Base-by-base conservation (phyloP, 345 rosid species). In the Psidium friedrichsthalianum region DNA sequence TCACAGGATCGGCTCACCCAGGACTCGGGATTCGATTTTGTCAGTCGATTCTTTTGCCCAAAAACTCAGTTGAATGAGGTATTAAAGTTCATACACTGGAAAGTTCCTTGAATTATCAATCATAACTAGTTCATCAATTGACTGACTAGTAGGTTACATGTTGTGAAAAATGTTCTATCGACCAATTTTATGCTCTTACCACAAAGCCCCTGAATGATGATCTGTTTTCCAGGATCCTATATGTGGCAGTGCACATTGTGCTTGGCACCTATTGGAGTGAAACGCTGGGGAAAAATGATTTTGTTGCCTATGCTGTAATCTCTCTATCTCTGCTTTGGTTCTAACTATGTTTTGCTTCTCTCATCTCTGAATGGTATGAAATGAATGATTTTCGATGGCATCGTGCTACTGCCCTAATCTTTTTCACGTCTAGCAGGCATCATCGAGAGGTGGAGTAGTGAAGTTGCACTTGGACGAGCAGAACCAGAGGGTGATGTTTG, bases 201-300 rank as follows among this genome's bases (percentile, higher is more conserved):
- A n/a, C n/a, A n/a, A n/a, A n/a, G n/a, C n/a, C n/a, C n/a, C n/a
- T 3, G 11, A 32, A 51, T 74, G 11, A 21, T 56, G 11, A 44
- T 51, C 51, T 36, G 51, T 64, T 74, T 44, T 84, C 69, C 90
- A 96, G 99, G 98, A 95, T 89, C 97, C 97, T 76, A 95, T 94
- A 40, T 88, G 92, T 82, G 97, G 99, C 53, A 93, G 95, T 86
- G 98, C 98, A 22, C 93, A 94, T 84, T 95, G 99, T 90, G 91
- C 94, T 51, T 85, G 95, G 86, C 83, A 83, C 89, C 29, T 94
- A 94, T 82, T 96, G 98, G 98, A 90, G 91, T 85, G 76, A 90
- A 58, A 94, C 93, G 90, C 90, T 94, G 61, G 92, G 93, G 61
- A 81, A 81, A 57, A 89, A 82, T 55, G 93, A 95, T 83, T 85